Conservation (phyloP, 2,329 filamentous ascomycete species). For the Akanthomyces lecanii region DNA sequence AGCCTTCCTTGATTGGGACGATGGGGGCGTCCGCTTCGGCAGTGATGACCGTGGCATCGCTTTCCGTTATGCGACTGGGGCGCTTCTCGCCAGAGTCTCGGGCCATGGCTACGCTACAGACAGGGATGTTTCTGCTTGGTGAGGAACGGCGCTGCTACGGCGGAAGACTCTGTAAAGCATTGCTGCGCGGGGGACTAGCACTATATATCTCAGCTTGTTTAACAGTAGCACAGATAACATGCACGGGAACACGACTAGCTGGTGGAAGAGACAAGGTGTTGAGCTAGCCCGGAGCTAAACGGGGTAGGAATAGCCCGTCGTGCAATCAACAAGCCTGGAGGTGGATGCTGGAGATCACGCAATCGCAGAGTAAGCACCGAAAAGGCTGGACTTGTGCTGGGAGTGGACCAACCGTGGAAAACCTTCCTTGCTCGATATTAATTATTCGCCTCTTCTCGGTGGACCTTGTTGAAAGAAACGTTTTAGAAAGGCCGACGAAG, state of each 20-base stretch:
- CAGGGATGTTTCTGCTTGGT: not conserved
- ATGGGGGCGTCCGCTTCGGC: conserved; percentile 11
- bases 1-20: not conserved
- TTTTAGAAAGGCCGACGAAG: too few species aligned
- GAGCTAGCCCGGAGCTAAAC: not conserved
- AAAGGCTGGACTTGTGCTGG: not conserved
- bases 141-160: not conserved
- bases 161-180: not conserved
- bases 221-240: not conserved
- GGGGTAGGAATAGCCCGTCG: too few species aligned
- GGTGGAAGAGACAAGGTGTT: not conserved
- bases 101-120: not conserved
- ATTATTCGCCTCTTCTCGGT: not conserved
- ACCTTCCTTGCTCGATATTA: not conserved
- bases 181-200: not conserved
- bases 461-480: not conserved
- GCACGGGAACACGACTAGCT: not conserved
- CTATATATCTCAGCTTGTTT: not conserved
- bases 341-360: conserved; percentile 9
- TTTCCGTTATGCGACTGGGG: conserved; percentile 5
- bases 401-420: not conserved
- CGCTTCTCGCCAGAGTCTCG: not conserved
- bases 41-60: conserved; percentile 1
- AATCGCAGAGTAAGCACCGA: conserved; percentile 4
- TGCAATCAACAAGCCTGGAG: not conserved